Conservation (phyloP, 2,329 filamentous ascomycete species). For the Microthyrium microscopicum region DNA sequence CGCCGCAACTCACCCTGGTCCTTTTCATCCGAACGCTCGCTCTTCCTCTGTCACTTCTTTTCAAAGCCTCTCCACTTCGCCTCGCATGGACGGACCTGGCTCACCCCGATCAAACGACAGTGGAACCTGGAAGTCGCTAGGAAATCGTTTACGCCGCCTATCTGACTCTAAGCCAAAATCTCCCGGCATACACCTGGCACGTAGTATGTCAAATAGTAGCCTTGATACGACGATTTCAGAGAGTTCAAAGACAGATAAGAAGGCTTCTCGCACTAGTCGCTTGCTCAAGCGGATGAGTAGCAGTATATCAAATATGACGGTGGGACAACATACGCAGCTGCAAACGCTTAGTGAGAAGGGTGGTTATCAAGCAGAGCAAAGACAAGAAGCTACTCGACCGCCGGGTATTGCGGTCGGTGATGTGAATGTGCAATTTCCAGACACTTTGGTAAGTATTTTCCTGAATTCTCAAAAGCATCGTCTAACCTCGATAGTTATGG, state of each 20-base stretch:
- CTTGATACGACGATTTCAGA: neutral
- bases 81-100: no score
- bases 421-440: slow-evolving; percentile 93
- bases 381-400: slow-evolving; percentile 13
- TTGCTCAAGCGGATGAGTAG: slow-evolving; percentile 53
- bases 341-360: neutral
- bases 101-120: no score
- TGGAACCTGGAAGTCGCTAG: no score
- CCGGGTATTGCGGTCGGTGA: slow-evolving; percentile 58
- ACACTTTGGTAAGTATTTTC: slow-evolving; percentile 47
- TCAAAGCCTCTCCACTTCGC: no score
- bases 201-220: slow-evolving; percentile 4
- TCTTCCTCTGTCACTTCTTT: no score
- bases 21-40: no score
- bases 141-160: no score
- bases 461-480: neutral
- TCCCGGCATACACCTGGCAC: neutral
- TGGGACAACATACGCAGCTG: slow-evolving; percentile 26
- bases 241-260: slow-evolving; percentile 19
- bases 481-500: slow-evolving; percentile 44
- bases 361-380: slow-evolving; percentile 9
- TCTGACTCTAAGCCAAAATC: no score
- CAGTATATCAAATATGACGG: slow-evolving; percentile 30
- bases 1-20: no score
- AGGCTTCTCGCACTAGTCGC: slow-evolving; percentile 39